A percentile compares a stretch with the other conserved stretches of the same genome.
These are phyloP conservation scores for Vaccinium vitisidaea DNA, from an alignment of 148 eudicot species.

Conservation along the genomic window DNA sequence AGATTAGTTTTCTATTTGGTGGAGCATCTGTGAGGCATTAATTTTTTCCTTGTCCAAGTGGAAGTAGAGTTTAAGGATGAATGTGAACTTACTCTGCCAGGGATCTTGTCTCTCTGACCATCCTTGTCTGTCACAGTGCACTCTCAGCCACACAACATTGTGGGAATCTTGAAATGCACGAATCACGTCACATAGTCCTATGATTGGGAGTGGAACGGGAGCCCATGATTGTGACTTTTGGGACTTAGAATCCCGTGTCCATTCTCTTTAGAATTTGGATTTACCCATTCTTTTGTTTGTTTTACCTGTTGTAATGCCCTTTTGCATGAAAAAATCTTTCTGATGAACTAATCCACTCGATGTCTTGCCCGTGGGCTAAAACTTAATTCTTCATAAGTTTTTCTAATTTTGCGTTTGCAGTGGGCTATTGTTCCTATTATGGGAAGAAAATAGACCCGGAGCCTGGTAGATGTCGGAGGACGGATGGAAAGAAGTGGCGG, in stretches of 20 bases:
- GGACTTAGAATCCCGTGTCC: too few species aligned
- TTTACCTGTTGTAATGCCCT: not conserved
- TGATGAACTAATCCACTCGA: not conserved
- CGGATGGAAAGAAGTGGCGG: conserved; percentile 59
- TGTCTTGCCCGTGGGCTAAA: not conserved
- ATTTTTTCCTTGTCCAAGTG: not conserved
- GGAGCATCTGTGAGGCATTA: not conserved
- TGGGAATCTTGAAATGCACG: not conserved
- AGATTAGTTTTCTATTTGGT: not conserved
- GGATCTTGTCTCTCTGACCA: not conserved
- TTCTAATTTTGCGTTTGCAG: conserved; percentile 21
- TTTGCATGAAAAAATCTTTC: not conserved
- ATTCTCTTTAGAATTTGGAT: not conserved
- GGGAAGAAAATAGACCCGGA: conserved; percentile 60
- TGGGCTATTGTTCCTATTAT: conserved; percentile 53
- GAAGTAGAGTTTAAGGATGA: conserved; percentile 7
- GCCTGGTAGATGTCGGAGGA: conserved; percentile 59
- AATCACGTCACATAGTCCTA: not conserved
- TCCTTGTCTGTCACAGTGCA: not conserved
- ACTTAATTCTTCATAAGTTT: not conserved
- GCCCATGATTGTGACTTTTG: conserved; percentile 16
- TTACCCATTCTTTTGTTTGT: not conserved
- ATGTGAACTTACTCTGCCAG: not conserved
- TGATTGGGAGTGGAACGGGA: conserved; percentile 1
- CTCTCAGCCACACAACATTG: not conserved